A percentile compares a stretch with the other conserved stretches of the same genome.
Evolutionary conservation across 129 eudicot genomes (phyloP).

Genomic region (Arctium lappa): DNA sequence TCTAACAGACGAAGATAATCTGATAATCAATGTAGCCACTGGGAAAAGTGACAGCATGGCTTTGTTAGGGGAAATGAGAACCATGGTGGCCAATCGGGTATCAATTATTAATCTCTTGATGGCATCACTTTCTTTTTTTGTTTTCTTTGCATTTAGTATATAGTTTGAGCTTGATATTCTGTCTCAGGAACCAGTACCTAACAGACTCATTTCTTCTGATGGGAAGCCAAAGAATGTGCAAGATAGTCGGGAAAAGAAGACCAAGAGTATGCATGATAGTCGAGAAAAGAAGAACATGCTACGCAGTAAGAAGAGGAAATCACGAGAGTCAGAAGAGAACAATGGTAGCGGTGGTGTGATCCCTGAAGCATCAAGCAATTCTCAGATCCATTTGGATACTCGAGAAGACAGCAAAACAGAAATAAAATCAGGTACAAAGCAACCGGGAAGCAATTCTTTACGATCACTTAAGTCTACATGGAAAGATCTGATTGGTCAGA

Average conservation of each 20-base stretch:
- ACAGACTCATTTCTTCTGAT: slow-evolving; percentile 20
- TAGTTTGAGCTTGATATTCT: slow-evolving; percentile 1
- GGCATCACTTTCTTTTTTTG: background rate
- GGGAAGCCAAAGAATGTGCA: slow-evolving; percentile 22
- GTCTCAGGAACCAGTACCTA: slow-evolving; percentile 29
- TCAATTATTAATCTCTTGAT: background rate
- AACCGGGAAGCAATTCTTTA: slow-evolving; percentile 22
- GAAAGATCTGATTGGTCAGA: slow-evolving; percentile 49
- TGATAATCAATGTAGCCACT: slow-evolving; percentile 58
- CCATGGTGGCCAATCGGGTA: slow-evolving; percentile 45
- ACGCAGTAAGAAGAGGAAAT: slow-evolving; percentile 52
- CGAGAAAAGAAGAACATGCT: slow-evolving; percentile 21
- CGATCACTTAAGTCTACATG: slow-evolving; percentile 55
- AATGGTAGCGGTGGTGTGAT: slow-evolving; percentile 1
- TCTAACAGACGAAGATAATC: slow-evolving; percentile 66
- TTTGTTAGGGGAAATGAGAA: slow-evolving; percentile 26
- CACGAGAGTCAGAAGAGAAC: slow-evolving; percentile 18
- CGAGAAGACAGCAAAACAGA: slow-evolving; percentile 20
- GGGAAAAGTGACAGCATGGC: slow-evolving; percentile 31
- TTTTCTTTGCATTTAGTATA: background rate
- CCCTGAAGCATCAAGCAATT: slow-evolving; percentile 26
- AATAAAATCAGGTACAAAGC: slow-evolving; percentile 23
- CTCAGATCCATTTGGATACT: slow-evolving; percentile 14
- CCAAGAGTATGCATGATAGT: slow-evolving; percentile 3
- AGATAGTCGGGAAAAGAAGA: slow-evolving; percentile 26